Base-by-base conservation (phyloP, 2,329 filamentous ascomycete genomes). In the Nectriaceae sp. region DNA sequence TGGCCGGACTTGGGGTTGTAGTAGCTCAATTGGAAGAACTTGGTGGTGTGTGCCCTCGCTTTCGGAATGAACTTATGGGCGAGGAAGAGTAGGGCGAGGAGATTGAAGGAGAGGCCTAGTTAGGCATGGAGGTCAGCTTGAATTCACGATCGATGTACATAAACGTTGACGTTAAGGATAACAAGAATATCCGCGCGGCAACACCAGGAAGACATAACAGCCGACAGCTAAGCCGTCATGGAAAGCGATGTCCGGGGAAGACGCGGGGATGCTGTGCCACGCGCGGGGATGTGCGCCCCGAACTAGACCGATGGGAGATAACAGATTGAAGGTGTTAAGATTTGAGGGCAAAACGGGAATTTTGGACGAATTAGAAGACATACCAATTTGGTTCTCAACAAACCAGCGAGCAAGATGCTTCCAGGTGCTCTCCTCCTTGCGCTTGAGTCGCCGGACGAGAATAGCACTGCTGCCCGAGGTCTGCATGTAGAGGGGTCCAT, bases 11-110 rank as follows among this genome's bases (percentile, higher is more conserved):
- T 65, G 0, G 83, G 72, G 65, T 93, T 89, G 70, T 87, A 85
- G 75, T 97, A 94, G 49, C 89, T 92, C 49, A 97, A 80, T 47
- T 84, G 81, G 73, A 96, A 91, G 76, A 96, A 96, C 60, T 92
- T 94, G 63, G 80, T 79, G n/a, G 91, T 96, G 63, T 88, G 84
- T 44, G 80, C 75, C 56, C 90, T 84, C 41, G 91, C 84, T 62
- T 86, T 87, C 43, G 93, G 91, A 66, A 96, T 90, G 65, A 87
- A 85, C 61, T 85, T 75, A 73, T 97, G 90, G 47, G 89, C 84
- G 56, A 96, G 83, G 67, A 88, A 84, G 56, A 97, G 83, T 56
- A 95, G 84, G 48, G 90, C 83, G 55, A 97, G 76, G 49, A 94
- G 84, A 68, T 95, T 96, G 69, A 94, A 79, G 11, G 90, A 90